Conservation (phyloP, 1,284 basidiomycete species). For the Flammula alnicola region DNA sequence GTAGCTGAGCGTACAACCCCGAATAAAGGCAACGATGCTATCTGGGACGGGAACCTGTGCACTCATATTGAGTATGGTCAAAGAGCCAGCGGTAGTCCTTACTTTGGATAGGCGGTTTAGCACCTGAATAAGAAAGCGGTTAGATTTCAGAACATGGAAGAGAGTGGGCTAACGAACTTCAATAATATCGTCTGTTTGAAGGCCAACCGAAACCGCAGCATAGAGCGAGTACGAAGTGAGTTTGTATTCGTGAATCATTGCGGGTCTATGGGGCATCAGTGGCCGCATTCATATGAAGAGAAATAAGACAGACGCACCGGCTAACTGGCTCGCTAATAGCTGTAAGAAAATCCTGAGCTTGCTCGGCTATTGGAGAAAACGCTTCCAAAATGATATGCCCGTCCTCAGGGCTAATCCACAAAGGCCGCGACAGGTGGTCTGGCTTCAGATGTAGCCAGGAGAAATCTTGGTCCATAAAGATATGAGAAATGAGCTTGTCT, state of each 20-base stretch:
- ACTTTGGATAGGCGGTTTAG: conserved; percentile 88
- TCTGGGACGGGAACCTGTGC: conserved; percentile 86
- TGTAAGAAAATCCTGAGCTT: conserved; percentile 98
- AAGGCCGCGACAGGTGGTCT: conserved; percentile 88
- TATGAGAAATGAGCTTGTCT: conserved; percentile 74
- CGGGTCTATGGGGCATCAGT: conserved; percentile 66
- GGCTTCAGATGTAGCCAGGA: conserved; percentile 84
- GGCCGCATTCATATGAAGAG: conserved; percentile 1
- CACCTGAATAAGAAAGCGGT: conserved; percentile 52
- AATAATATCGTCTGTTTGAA: conserved; percentile 98
- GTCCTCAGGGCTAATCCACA: conserved; percentile 95
- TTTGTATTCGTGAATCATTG: conserved; percentile 99
- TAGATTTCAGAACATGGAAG: conserved; percentile 19
- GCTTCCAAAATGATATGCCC: conserved; percentile 96
- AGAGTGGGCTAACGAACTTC: conserved; percentile 69
- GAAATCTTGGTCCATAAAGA: conserved; percentile 84
- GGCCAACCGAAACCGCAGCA: conserved; percentile 97
- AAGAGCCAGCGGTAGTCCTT: conserved; percentile 21
- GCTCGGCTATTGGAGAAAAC: conserved; percentile 95
- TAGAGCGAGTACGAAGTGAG: conserved; percentile 98
- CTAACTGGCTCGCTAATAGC: conserved; percentile 99
- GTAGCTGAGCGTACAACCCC: conserved; percentile 90
- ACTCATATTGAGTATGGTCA: conserved; percentile 3
- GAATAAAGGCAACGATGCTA: conserved; percentile 82
- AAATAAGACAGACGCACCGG: conserved; percentile 64